A percentile compares a stretch with the other conserved stretches of the same genome.
Evolutionary conservation across 768 basidiomycete species (phyloP).

Genomic region (Pleurotus giganteus): DNA sequence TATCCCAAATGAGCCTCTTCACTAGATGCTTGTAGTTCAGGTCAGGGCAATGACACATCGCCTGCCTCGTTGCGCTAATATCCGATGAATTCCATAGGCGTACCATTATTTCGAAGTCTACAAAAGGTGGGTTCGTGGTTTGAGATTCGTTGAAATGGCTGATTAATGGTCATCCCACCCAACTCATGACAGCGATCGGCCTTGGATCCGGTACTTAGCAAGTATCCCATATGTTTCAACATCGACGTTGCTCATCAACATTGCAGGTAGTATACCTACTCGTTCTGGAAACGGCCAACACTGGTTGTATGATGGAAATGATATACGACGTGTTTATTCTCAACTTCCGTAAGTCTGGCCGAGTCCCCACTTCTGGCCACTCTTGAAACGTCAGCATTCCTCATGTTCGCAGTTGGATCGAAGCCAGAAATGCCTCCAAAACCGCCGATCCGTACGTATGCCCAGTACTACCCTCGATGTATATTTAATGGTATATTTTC

Average conservation of each 20-base stretch:
- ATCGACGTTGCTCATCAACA: background rate
- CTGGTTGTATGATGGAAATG: conserved; percentile 2
- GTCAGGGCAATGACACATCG: background rate
- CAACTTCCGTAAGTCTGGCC: conserved; percentile 3
- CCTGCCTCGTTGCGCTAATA: background rate
- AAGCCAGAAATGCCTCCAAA: conserved; percentile 11
- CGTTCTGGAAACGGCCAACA: conserved; percentile 12
- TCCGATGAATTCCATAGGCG: background rate
- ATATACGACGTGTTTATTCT: conserved; percentile 13
- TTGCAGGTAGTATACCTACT: conserved; percentile 11
- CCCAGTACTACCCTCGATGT: background rate
- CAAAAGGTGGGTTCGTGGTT: conserved; percentile 3
- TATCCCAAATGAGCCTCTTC: background rate
- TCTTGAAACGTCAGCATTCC: no score
- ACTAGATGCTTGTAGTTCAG: background rate
- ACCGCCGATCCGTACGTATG: conserved; percentile 27
- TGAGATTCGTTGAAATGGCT: background rate
- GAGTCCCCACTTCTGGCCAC: background rate
- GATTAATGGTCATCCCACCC: background rate
- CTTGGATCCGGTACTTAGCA: conserved; percentile 1
- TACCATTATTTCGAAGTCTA: conserved; percentile 3
- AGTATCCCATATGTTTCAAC: background rate
- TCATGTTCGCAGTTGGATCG: background rate
- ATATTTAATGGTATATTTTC: background rate
- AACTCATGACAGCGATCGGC: background rate